Evolutionary conservation across 345 rosid species (phyloP), one percentile per base, ranked within the genome.

Genomic region (Draba incana): DNA sequence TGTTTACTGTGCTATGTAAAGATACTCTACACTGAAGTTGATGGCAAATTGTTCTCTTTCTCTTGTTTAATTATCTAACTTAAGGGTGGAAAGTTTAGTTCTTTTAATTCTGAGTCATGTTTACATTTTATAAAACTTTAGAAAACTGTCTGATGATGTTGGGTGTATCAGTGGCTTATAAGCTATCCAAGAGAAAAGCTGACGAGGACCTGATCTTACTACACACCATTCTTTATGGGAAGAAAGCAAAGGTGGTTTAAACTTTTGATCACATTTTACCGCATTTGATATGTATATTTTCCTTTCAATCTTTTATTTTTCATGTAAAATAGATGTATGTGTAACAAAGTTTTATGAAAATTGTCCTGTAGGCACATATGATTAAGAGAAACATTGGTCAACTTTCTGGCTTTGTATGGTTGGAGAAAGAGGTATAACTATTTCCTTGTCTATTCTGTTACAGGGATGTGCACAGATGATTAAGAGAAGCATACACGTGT

Each of bases 331-430:
- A n/a, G n/a, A n/a, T n/a, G n/a, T n/a, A 6, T 51, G 48, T 23
- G 54, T 54, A 54, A 66, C 0, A 37, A 43, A 44, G 37, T 56
- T 64, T 49, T 44, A 48, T 44, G 43, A 51, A 65, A 49, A 10
- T 60, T 62, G 30, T 25, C 65, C 46, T 82, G 77, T 85, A 94
- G 99, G 76, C 83, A 61, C 86, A 87, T 64, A 77, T 72, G 81
- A 25, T 94, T 72, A 94, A 94, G 88, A 87, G 74, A 78, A 89
- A 94, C 77, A 86, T 94, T 5, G 85, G 92, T 64, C 92, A 85
- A 66, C 91, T 94, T 83, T 94, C 99, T 30, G 99, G 99, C 48
- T 94, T 61, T 77, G 89, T 86, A 24, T 94, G 97, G 99, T 60
- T 72, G 69, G 90, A 85, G 69, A 85, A 86, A 39, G 93, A 94